phyloP scores from a whole-genome alignment of 208 protist genomes.

The Crithidia thermophila region DNA sequence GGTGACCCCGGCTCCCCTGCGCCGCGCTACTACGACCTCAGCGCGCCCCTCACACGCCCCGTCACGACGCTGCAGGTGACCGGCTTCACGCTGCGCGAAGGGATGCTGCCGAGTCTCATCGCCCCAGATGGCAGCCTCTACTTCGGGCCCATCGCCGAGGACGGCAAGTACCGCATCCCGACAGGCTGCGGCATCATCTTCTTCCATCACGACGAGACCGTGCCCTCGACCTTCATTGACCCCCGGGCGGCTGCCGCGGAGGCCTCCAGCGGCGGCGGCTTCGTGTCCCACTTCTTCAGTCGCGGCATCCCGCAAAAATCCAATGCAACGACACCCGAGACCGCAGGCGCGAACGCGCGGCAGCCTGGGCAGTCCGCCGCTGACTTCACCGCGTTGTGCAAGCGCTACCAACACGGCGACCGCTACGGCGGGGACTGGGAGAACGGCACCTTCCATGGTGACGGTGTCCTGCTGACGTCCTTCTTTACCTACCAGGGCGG shows the following conservation, averaged over 20 bases:
- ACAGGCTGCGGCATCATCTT: conserved; percentile 75
- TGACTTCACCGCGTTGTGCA: conserved; percentile 20
- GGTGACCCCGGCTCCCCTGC: neutral
- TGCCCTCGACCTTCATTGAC: conserved; percentile 5
- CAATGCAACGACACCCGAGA: neutral
- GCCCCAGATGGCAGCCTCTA: conserved; percentile 72
- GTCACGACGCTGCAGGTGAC: conserved; percentile 71
- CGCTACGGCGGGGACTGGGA: conserved; percentile 80
- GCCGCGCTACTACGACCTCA: conserved; percentile 40
- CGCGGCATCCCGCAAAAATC: conserved; percentile 14
- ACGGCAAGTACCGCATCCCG: conserved; percentile 48
- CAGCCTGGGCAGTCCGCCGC: neutral
- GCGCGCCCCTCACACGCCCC: conserved; percentile 37
- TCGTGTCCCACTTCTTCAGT: conserved; percentile 24
- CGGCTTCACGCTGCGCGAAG: conserved; percentile 49
- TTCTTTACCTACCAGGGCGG: conserved; percentile 83
- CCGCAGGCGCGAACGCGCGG: neutral
- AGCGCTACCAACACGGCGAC: conserved; percentile 57
- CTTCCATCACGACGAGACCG: conserved; percentile 44
- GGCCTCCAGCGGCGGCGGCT: neutral
- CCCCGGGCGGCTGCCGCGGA: neutral
- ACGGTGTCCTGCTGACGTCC: conserved; percentile 67
- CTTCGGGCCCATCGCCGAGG: conserved; percentile 68
- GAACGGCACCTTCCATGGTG: conserved; percentile 70
- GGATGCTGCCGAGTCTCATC: conserved; percentile 34